phyloP scores from a whole-genome alignment of 345 rosid genomes.

The Aegle marmelos region DNA sequence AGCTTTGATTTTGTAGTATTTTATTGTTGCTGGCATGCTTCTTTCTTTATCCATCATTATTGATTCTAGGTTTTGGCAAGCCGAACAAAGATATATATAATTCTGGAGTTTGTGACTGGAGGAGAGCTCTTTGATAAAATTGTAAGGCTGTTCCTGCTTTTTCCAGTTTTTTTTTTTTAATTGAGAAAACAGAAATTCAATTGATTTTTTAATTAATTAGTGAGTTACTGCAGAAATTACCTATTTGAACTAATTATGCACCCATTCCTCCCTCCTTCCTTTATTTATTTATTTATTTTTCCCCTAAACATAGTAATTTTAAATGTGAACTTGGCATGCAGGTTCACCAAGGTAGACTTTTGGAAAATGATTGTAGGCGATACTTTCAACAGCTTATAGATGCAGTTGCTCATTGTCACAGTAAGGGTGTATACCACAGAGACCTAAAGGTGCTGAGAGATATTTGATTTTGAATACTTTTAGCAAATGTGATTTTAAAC shows the following conservation, averaged over 20 bases:
- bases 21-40: not conserved
- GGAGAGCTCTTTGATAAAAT: constrained; percentile 88
- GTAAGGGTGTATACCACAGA: constrained; percentile 88
- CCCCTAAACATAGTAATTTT: not conserved
- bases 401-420: constrained; percentile 83
- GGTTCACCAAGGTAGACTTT: constrained; percentile 70
- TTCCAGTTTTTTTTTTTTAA: not conserved
- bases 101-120: constrained; percentile 87
- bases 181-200: not conserved
- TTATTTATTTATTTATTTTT: not conserved
- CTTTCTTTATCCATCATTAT: not conserved
- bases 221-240: not conserved
- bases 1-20: not conserved
- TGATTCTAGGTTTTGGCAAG: constrained; percentile 68
- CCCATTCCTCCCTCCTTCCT: not conserved
- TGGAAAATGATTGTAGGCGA: constrained; percentile 65
- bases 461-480: constrained; percentile 10
- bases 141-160: constrained; percentile 37
- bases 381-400: constrained; percentile 95
- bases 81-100: constrained; percentile 70
- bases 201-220: not conserved
- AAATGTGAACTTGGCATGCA: constrained; percentile 23
- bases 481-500: constrained; percentile 4
- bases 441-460: constrained; percentile 66
- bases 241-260: not conserved